A percentile compares a stretch with the other conserved stretches of the same genome.
phyloP scores from a whole-genome alignment of 352 stramenopile genomes.

The Thraustochytrium striatum region DNA sequence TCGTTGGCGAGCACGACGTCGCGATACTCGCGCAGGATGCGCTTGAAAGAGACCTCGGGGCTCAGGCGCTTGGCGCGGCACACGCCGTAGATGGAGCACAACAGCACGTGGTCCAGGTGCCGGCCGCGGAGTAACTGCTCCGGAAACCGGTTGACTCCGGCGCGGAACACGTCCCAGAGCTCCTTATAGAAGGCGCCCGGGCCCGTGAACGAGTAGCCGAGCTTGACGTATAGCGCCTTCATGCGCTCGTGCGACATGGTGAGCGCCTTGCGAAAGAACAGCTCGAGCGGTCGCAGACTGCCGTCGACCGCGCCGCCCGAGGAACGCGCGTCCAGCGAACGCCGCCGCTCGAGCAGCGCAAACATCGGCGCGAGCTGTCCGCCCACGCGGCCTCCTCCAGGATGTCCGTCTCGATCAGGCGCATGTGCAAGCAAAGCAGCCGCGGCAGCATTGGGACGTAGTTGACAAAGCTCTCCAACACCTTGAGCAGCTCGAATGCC shows the following conservation, averaged over 20 bases:
- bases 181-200: slow-evolving; percentile 6
- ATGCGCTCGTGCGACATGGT: neutral
- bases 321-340: neutral
- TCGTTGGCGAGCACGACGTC: neutral
- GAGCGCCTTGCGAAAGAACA: slow-evolving; percentile 26
- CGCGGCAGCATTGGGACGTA: slow-evolving; percentile 42
- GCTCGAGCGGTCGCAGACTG: slow-evolving; percentile 15
- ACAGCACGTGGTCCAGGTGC: slow-evolving; percentile 8
- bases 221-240: slow-evolving; percentile 3
- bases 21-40: slow-evolving; percentile 6
- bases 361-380: slow-evolving; percentile 18
- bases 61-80: neutral
- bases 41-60: slow-evolving; percentile 33
- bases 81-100: slow-evolving; percentile 34
- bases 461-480: slow-evolving; percentile 36
- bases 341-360: slow-evolving; percentile 5
- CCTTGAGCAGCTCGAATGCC: slow-evolving; percentile 39
- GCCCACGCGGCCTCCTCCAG: slow-evolving; percentile 25
- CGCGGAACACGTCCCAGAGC: slow-evolving; percentile 23
- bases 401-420: slow-evolving; percentile 37
- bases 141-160: slow-evolving; percentile 22
- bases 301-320: neutral
- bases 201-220: neutral
- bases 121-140: slow-evolving; percentile 7
- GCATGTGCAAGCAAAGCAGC: slow-evolving; percentile 30